Evolutionary conservation across 2,329 filamentous ascomycete genomes (phyloP).

Genomic region (Fusarium dimerum): DNA sequence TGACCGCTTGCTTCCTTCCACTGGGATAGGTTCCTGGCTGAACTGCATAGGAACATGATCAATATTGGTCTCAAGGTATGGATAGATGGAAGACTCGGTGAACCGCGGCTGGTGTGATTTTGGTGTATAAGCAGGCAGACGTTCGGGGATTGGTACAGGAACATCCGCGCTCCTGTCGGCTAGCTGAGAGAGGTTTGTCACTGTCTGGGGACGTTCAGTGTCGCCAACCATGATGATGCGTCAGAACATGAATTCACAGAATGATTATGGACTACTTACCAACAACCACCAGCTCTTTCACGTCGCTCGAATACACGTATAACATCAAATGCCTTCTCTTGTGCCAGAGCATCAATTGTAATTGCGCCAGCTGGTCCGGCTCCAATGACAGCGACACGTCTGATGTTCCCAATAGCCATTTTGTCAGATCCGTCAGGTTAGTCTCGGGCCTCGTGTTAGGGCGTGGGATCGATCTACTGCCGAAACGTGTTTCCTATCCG

Average conservation of each 20-base stretch:
- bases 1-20: slow-evolving; percentile 30
- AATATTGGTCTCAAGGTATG: slow-evolving; percentile 65
- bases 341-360: slow-evolving; percentile 57
- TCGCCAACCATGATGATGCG: slow-evolving; percentile 42
- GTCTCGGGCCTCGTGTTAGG: too few species aligned
- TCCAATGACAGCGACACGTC: slow-evolving; percentile 59
- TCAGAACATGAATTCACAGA: not conserved
- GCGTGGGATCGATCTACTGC: too few species aligned
- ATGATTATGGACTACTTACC: slow-evolving; percentile 42
- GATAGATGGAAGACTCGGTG: slow-evolving; percentile 60
- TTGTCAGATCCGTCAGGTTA: too few species aligned
- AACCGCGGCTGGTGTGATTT: slow-evolving; percentile 48
- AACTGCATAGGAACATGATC: slow-evolving; percentile 60
- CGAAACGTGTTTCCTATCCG: too few species aligned
- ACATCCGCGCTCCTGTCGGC: slow-evolving; percentile 50
- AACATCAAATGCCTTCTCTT: slow-evolving; percentile 57
- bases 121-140: slow-evolving; percentile 47
- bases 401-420: slow-evolving; percentile 4
- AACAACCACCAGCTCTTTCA: slow-evolving; percentile 59
- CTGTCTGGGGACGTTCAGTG: slow-evolving; percentile 36
- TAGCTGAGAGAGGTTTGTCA: slow-evolving; percentile 48
- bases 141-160: slow-evolving; percentile 46
- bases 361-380: slow-evolving; percentile 62
- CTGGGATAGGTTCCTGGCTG: slow-evolving; percentile 55
- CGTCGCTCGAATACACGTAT: slow-evolving; percentile 64